Evolutionary conservation across 352 stramenopile species (phyloP), one percentile per base, ranked within the genome.

Genomic region (Phytopythium sindhum): DNA sequence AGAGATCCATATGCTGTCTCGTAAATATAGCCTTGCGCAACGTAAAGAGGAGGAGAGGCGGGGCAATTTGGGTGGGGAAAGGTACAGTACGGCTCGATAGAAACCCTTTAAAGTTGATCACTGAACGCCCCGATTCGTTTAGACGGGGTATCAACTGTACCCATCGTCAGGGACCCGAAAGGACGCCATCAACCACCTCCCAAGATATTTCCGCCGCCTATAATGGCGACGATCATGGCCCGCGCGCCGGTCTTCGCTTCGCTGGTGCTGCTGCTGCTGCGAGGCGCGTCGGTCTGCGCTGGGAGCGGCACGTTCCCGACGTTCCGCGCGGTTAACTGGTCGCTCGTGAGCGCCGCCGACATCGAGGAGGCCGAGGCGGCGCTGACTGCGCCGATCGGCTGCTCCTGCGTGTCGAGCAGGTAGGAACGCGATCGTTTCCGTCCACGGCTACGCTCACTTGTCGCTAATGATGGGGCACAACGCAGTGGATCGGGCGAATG

Each of bases 281-380:
- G 42, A 9, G 15, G 44, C 8, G 29, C 29, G 21, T 11, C 10
- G 37, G 35, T 50, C 39, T 33, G 31, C 10, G 53, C 2, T 31
- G 29, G 17, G 6, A 29, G 21, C 19, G 56, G 41, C 17, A 6
- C 54, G 1, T 66, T 69, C 21, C 48, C 58, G 33, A 54, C 28
- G 19, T 84, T 78, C 61, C 52, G 51, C n/a, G 26, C 72, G n/a
- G 65, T 82, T 17, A 79, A 85, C 64, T 82, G 72, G 76, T 82
- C 76, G 53, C 64, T 81, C 21, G 76, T 77, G 63, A 72, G 72
- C 1, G 51, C 68, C 1, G 45, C 57, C 12, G 73, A 58, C 15
- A 72, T 82, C 57, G 63, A 54, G 1, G 68, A 61, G 2, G 72
- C 67, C 11, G 53, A 75, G 44, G 57, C 48, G 12, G 44, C 71